Conservation (phyloP, 2,329 filamentous ascomycete genomes). For the Zasmidium citrigriseum region DNA sequence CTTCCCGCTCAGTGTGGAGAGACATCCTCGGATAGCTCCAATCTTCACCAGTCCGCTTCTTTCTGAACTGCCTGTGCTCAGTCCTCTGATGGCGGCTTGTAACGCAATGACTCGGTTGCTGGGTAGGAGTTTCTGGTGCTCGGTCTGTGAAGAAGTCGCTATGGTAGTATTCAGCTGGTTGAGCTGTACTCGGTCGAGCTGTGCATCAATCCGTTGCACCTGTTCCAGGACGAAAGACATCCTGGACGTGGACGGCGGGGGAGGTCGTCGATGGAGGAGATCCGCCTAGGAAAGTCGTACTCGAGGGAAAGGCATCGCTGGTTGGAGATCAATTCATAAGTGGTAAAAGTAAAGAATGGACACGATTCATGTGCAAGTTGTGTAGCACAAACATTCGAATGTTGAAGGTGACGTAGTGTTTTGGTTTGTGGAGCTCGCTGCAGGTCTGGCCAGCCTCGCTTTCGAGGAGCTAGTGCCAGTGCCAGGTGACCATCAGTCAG, state of each 20-base stretch:
- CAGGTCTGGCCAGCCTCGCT: background rate
- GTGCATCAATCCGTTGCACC: slow-evolving; percentile 58
- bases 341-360: background rate
- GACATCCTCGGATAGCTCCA: background rate
- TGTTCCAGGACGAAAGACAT: slow-evolving; percentile 47
- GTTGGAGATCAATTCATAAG: background rate
- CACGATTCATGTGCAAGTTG: background rate
- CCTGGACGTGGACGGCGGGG: background rate
- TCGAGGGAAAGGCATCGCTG: background rate
- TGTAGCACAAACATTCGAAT: background rate
- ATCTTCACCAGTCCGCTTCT: slow-evolving; percentile 24
- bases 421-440: background rate
- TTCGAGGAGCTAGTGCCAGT: too few species aligned
- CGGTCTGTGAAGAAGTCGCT: background rate
- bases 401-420: background rate
- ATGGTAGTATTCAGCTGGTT: slow-evolving; percentile 21
- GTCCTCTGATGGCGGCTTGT: slow-evolving; percentile 32
- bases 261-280: background rate
- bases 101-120: slow-evolving; percentile 32
- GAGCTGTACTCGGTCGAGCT: slow-evolving; percentile 60
- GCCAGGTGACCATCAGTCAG: background rate
- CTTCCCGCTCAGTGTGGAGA: slow-evolving; percentile 10
- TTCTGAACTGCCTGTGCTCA: slow-evolving; percentile 29
- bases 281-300: background rate
- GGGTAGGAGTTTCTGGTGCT: slow-evolving; percentile 13